Conservation (phyloP, 1,139 yeast genomes). For the Diutina rugosa region DNA sequence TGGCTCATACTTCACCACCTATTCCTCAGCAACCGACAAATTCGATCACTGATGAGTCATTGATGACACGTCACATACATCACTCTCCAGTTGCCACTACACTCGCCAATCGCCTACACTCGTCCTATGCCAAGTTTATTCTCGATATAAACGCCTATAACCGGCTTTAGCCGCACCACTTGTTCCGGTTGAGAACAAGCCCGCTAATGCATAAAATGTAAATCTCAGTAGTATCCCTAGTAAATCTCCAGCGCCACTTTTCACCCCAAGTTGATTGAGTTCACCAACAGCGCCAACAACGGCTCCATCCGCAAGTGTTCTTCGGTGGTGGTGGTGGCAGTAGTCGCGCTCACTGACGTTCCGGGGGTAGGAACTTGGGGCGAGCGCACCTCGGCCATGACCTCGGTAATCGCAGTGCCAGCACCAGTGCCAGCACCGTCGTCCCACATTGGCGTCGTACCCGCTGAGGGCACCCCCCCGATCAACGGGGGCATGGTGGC, state of each 20-base stretch:
- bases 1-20: no score
- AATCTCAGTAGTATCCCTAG: neutral
- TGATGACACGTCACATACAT: no score
- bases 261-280: constrained; percentile 22
- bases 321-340: neutral
- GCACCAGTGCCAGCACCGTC: neutral
- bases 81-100: no score
- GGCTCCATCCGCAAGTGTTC: constrained; percentile 1
- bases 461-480: neutral
- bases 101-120: no score
- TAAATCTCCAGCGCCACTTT: neutral
- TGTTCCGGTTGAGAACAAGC: no score
- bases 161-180: no score
- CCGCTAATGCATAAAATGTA: no score
- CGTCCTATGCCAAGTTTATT: no score
- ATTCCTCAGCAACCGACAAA: no score
- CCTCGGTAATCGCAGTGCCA: constrained; percentile 2
- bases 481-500: neutral
- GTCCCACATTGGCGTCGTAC: neutral
- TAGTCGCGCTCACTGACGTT: neutral
- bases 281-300: constrained; percentile 28
- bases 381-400: neutral
- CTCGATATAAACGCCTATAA: no score
- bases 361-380: neutral
- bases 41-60: no score